Evolutionary conservation across 2,329 filamentous ascomycete species (phyloP).

Genomic region (Colletotrichum costaricense): DNA sequence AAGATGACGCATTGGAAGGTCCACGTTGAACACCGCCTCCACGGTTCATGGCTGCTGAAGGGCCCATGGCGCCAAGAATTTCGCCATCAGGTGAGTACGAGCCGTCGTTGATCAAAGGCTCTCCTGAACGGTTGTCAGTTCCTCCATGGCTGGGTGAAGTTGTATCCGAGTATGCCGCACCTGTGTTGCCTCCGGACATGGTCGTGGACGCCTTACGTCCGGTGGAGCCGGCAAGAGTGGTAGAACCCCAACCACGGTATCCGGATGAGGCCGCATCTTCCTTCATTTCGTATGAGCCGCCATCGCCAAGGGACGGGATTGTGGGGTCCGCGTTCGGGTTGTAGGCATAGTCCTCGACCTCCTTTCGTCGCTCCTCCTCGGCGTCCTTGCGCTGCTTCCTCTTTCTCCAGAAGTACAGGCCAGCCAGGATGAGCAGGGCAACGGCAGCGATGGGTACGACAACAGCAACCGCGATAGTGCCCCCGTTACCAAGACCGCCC

Average conservation of each 20-base stretch:
- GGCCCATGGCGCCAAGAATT: constrained; percentile 85
- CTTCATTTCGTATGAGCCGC: constrained; percentile 77
- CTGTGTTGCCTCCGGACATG: constrained; percentile 78
- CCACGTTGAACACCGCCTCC: constrained; percentile 83
- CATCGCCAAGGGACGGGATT: constrained; percentile 65
- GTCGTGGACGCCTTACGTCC: constrained; percentile 90
- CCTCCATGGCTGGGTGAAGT: constrained; percentile 73
- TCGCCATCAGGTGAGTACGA: constrained; percentile 77
- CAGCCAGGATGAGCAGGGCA: constrained; percentile 80
- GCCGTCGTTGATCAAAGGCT: constrained; percentile 68
- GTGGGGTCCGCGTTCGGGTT: constrained; percentile 97
- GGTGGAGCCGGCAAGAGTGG: constrained; percentile 73
- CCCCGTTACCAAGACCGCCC: constrained; percentile 67
- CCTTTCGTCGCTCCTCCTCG: constrained; percentile 90
- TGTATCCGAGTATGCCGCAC: constrained; percentile 78
- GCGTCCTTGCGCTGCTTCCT: constrained; percentile 86
- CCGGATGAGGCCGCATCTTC: constrained; percentile 78
- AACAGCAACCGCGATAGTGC: constrained; percentile 90
- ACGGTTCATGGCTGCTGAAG: constrained; percentile 73
- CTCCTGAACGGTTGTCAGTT: constrained; percentile 77
- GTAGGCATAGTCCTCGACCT: constrained; percentile 97
- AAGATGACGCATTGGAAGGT: constrained; percentile 94
- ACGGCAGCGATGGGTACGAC: constrained; percentile 93
- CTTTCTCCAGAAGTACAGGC: constrained; percentile 88
- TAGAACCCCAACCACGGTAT: constrained; percentile 95